Evolutionary conservation across 805 yeast genomes (phyloP), one percentile per base, ranked within the genome.

Genomic region (Ogataea pignaliae): DNA sequence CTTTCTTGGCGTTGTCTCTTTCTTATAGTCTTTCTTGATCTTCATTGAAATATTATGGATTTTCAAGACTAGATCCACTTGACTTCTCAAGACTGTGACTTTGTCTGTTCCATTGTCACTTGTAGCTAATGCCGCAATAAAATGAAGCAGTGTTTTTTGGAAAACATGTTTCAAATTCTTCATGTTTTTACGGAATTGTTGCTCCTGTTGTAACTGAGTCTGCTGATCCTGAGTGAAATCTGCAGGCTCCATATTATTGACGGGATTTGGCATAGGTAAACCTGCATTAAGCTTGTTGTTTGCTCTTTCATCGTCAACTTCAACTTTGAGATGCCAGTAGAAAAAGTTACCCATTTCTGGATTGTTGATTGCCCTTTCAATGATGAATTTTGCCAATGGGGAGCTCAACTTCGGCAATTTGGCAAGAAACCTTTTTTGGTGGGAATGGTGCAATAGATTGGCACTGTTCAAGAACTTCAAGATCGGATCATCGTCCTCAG

Each of bases 261-360:
- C 34, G 3, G 46, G 29, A 7, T 16, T 26, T 9, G 18, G 10
- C 6, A 11, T 15, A 10, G 26, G 42, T n/a, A 13, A 37, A 14
- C 17, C 42, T 10, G 29, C 37, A n/a, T 14, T 35, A 7, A 41
- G 12, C 18, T 45, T 70, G 56, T 44, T 51, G 34, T 42, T 47
- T 3, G 42, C 33, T 31, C 63, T 59, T 32, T 73, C 76, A 45
- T 87, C 96, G 55, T 84, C 88, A 29, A 84, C 77, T 57, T 91
- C 97, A 2, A 95, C 96, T 51, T 82, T 83, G 40, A 93, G 75
- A 59, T 84, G 88, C 98, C 99, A 93, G 62, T 88, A 90, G 48
- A 95, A 79, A 57, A 77, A 88, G 57, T 83, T 89, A 0, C 96
- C 93, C 34, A 95, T 68, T 15, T 76, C 69, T 16, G 76, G 75